Percentiles rank a stretch among this genome's conserved stretches.
phyloP scores from a whole-genome alignment of 176 grass and related monocot species.

The Eragrostis nindensis region DNA sequence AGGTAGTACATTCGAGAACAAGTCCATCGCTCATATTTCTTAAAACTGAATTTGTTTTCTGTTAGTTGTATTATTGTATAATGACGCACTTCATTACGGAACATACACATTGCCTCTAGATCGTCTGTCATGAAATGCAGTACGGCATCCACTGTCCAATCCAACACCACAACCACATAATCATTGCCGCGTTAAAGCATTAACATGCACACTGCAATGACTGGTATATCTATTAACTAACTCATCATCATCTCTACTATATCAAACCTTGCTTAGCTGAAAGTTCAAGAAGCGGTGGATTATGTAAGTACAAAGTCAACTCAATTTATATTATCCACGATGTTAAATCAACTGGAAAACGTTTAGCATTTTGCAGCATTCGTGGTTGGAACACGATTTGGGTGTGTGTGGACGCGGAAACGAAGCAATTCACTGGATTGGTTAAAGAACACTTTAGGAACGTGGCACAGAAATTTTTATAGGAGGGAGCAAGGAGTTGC shows the following conservation, averaged over 20 bases:
- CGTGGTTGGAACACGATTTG: neutral
- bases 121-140: neutral
- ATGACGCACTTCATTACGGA: too few species aligned
- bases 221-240: neutral
- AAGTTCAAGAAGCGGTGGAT: neutral
- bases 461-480: neutral
- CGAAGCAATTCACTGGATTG: neutral
- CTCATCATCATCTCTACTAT: neutral
- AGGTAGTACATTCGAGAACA: too few species aligned
- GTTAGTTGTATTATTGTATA: too few species aligned
- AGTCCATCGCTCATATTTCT: too few species aligned
- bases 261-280: neutral
- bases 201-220: neutral
- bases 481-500: neutral
- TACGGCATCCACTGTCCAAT: too few species aligned
- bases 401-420: neutral
- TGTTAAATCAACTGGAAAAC: neutral
- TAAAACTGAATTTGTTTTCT: too few species aligned
- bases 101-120: too few species aligned
- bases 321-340: neutral
- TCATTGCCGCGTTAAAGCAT: neutral
- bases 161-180: neutral
- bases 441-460: neutral
- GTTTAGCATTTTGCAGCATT: neutral
- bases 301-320: neutral